Percentiles rank a stretch among this genome's conserved stretches.
Conservation (phyloP, 2,329 filamentous ascomycete genomes). For the Cercospora brassicicola region DNA sequence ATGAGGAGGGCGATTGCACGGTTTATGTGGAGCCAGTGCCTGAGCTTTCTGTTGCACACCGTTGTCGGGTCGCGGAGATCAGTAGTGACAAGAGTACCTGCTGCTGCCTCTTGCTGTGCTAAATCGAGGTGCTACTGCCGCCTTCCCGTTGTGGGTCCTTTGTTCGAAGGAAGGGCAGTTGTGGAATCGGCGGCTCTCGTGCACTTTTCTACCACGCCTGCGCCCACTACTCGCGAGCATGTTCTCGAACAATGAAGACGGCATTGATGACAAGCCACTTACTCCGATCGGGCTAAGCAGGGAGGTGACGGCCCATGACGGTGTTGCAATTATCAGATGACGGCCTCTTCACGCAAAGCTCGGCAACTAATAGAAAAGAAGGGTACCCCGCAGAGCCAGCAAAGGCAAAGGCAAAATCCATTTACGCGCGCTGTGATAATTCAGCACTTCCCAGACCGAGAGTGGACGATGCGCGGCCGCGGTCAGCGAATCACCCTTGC, state of each 20-base stretch:
- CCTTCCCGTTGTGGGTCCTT: neutral
- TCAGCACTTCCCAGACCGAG: neutral
- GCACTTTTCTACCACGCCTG: neutral
- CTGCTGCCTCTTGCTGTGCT: neutral
- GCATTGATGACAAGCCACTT: neutral
- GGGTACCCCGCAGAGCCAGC: neutral
- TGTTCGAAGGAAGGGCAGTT: neutral
- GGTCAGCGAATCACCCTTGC: neutral
- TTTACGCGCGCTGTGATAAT: neutral
- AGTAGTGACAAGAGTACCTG: neutral
- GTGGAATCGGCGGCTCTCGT: neutral
- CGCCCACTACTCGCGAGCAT: neutral
- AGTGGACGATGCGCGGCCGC: neutral
- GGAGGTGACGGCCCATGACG: conserved; percentile 3
- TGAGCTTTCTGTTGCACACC: conserved; percentile 1
- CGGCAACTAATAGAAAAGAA: neutral
- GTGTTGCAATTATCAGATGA: conserved; percentile 3
- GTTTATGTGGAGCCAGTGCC: neutral
- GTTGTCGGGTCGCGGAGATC: neutral
- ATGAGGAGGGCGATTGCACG: neutral
- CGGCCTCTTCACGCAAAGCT: conserved; percentile 2
- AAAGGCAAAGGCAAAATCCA: neutral
- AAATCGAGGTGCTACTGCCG: neutral
- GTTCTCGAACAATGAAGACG: neutral
- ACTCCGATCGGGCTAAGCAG: neutral